phyloP scores from a whole-genome alignment of 306 rosid species.

The Cucurbita ficifolia region DNA sequence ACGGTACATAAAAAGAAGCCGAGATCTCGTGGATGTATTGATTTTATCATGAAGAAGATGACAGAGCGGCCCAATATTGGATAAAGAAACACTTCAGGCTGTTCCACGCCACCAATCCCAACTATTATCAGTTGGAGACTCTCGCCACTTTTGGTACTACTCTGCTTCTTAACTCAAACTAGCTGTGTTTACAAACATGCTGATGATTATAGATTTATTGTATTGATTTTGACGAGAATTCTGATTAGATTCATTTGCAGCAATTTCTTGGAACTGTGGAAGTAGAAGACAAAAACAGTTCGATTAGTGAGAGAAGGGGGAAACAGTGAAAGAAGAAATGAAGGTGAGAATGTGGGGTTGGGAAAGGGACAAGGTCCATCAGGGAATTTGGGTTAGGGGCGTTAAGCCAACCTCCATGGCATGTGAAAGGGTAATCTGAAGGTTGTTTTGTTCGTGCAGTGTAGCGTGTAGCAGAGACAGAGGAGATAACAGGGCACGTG shows the following conservation, averaged over 20 bases:
- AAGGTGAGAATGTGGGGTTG: neutral
- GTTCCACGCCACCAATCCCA: neutral
- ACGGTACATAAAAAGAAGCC: neutral
- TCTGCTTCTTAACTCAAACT: too few species aligned
- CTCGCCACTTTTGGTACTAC: neutral
- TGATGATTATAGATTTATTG: conserved; percentile 2
- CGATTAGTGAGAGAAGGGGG: neutral
- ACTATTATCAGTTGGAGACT: neutral
- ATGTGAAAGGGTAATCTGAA: conserved; percentile 5
- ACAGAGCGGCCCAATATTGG: neutral
- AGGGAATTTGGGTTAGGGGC: neutral
- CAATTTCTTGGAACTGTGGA: neutral
- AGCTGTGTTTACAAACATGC: neutral
- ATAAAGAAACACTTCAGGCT: neutral
- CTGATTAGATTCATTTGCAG: neutral
- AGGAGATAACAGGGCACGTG: conserved; percentile 6
- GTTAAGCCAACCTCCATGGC: conserved; percentile 2
- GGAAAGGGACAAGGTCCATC: neutral
- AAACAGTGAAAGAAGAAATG: neutral
- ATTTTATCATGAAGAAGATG: neutral
- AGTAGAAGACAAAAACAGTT: neutral
- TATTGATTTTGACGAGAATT: neutral
- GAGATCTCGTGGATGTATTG: neutral
- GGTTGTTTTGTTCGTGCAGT: conserved; percentile 9
- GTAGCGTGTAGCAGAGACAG: neutral